Evolutionary conservation across 116 monocot genomes (phyloP).

Genomic region (Trichopus zeylanicus): DNA sequence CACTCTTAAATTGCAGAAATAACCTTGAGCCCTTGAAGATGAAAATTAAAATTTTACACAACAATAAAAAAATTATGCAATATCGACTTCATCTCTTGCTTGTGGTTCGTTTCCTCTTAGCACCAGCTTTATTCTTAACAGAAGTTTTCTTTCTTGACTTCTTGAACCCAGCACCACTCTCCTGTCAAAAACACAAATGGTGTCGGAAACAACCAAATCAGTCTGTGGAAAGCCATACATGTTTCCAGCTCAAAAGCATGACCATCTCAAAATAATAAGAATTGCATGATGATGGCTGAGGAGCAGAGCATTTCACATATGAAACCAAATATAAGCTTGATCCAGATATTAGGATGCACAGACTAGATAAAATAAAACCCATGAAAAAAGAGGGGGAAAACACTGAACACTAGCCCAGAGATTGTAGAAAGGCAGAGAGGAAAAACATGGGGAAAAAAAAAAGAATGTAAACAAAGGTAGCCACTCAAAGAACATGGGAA

Average conservation of each 20-base stretch:
- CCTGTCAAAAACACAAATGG: constrained; percentile 9
- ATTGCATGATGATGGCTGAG: too few species aligned
- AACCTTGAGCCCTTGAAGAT: too few species aligned
- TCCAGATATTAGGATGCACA: too few species aligned
- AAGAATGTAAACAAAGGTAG: background rate
- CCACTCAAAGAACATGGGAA: background rate
- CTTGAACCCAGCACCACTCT: constrained; percentile 14
- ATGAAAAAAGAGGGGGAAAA: background rate
- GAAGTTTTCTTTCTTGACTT: constrained; percentile 17
- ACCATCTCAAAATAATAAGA: background rate
- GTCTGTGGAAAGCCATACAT: background rate
- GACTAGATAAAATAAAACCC: background rate
- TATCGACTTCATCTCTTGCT: background rate
- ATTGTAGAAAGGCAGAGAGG: too few species aligned
- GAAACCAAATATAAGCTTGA: too few species aligned
- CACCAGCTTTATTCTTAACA: constrained; percentile 11
- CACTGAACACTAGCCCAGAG: background rate
- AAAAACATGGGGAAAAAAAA: too few species aligned
- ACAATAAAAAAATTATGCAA: too few species aligned
- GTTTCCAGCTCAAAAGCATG: background rate
- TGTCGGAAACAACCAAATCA: background rate
- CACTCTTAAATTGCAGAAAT: too few species aligned
- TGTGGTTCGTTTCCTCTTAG: background rate
- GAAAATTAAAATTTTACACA: too few species aligned
- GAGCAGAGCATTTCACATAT: too few species aligned